Conservation (phyloP, 306 rosid species). For the Cajanus cajan region DNA sequence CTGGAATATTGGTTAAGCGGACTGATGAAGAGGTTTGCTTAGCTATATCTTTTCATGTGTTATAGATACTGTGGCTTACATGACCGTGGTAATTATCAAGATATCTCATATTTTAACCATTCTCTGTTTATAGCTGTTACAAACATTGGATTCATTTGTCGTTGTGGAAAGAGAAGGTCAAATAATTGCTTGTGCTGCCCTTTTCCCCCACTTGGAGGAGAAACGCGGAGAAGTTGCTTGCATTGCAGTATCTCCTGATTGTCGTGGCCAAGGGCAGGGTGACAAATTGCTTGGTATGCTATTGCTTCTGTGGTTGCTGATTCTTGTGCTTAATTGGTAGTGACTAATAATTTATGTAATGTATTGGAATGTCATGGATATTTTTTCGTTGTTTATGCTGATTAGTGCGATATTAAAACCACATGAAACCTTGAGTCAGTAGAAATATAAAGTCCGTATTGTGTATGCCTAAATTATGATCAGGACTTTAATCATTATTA, state of each 20-base stretch:
- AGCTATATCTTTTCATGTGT: not conserved
- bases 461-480: conserved; percentile 6
- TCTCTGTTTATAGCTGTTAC: conserved; percentile 54
- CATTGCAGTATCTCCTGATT: conserved; percentile 90
- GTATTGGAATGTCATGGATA: not conserved
- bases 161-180: conserved; percentile 98
- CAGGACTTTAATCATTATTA: not conserved
- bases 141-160: conserved; percentile 55
- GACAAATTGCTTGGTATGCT: conserved; percentile 91
- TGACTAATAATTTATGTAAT: not conserved
- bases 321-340: conserved; percentile 13
- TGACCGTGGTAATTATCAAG: not conserved
- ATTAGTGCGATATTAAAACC: not conserved
- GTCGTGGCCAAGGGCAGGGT: conserved; percentile 96
- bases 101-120: conserved; percentile 14
- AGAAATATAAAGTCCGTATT: not conserved
- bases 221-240: conserved; percentile 95
- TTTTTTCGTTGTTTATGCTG: not conserved
- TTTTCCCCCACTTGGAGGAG: conserved; percentile 74
- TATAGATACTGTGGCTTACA: not conserved
- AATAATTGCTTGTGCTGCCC: conserved; percentile 91
- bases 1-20: conserved; percentile 78
- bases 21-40: conserved; percentile 73
- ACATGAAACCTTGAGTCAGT: not conserved
- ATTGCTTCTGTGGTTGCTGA: conserved; percentile 23